A percentile compares a stretch with the other conserved stretches of the same genome.
phyloP scores from a whole-genome alignment of 306 rosid species.

The Quercus variabilis region DNA sequence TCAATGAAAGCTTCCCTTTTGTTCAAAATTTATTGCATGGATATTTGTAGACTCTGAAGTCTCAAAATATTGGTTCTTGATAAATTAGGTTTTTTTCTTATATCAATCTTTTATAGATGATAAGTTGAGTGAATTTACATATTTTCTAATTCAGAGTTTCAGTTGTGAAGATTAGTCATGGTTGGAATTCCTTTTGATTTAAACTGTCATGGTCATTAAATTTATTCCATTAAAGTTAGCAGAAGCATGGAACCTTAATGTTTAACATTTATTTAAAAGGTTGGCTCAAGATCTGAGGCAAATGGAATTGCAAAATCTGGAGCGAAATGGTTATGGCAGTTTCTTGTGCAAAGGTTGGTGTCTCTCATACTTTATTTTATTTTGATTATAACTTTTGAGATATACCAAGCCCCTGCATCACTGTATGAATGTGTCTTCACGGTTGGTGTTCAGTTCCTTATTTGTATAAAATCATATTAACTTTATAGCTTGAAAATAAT shows the following conservation, averaged over 20 bases:
- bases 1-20: not conserved
- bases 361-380: not conserved
- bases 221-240: not conserved
- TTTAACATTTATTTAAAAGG: slow-evolving; percentile 42
- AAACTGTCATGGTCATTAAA: not conserved
- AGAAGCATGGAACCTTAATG: slow-evolving; percentile 14
- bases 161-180: not conserved
- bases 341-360: slow-evolving; percentile 89
- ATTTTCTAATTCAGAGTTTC: no score
- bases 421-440: not conserved
- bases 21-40: slow-evolving; percentile 6
- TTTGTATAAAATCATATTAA: not conserved
- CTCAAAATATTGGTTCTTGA: not conserved
- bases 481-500: not conserved
- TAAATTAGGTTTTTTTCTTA: not conserved
- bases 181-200: not conserved
- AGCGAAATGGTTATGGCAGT: slow-evolving; percentile 98
- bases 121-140: not conserved
- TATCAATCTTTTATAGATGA: not conserved
- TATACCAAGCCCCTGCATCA: not conserved
- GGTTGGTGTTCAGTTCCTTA: not conserved
- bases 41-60: no score
- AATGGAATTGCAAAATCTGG: slow-evolving; percentile 92
- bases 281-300: slow-evolving; percentile 95
- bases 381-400: not conserved